Conservation (phyloP, 2,329 filamentous ascomycete species). For the Hypoxylon sp. region DNA sequence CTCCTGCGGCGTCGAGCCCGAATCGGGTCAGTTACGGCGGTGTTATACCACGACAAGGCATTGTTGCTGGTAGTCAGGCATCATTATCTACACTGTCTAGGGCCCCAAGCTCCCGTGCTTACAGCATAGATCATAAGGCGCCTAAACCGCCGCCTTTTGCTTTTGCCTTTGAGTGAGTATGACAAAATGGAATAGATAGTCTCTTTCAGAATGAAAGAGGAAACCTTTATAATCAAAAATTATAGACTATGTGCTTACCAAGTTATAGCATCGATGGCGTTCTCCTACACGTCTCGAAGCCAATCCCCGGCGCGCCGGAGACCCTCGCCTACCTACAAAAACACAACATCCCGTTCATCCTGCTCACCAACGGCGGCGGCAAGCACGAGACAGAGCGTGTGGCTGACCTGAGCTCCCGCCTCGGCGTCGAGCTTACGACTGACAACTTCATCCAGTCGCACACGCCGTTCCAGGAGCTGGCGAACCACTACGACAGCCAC, state of each 20-base stretch:
- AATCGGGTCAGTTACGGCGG: slow-evolving; percentile 11
- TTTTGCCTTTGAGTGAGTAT: slow-evolving; percentile 58
- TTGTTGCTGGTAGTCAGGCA: not conserved
- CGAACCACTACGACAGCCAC: slow-evolving; percentile 51
- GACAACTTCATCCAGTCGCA: slow-evolving; percentile 90
- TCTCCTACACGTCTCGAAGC: slow-evolving; percentile 84
- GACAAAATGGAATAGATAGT: not conserved
- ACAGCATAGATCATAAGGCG: slow-evolving; percentile 20
- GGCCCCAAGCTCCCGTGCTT: slow-evolving; percentile 1
- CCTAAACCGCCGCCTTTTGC: slow-evolving; percentile 49
- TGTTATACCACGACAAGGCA: slow-evolving; percentile 13
- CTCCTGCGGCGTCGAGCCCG: slow-evolving; percentile 18
- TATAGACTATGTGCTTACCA: slow-evolving; percentile 26
- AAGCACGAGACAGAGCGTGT: slow-evolving; percentile 83
- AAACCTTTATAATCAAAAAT: not conserved
- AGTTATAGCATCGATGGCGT: slow-evolving; percentile 85
- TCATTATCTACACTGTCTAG: slow-evolving; percentile 3
- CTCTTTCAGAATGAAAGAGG: not conserved
- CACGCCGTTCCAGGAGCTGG: slow-evolving; percentile 85
- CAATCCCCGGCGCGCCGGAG: slow-evolving; percentile 83
- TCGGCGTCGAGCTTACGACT: slow-evolving; percentile 75
- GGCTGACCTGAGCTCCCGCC: slow-evolving; percentile 75
- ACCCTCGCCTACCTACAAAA: slow-evolving; percentile 80
- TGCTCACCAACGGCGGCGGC: slow-evolving; percentile 96
- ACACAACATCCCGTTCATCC: slow-evolving; percentile 88